Conservation (phyloP, 2,329 filamentous ascomycete species). For the Colletotrichum costaricense region DNA sequence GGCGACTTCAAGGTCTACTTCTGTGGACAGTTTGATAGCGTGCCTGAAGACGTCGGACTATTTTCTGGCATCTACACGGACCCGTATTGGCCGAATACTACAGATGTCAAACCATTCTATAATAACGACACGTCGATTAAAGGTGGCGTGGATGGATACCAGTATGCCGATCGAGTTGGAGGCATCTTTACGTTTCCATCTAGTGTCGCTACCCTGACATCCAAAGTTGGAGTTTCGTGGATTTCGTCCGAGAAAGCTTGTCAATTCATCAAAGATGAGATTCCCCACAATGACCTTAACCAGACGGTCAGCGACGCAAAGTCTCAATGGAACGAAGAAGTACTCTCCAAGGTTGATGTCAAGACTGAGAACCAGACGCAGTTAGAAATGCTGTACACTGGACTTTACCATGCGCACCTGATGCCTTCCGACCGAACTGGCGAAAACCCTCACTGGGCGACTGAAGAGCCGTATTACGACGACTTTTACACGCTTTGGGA, state of each 20-base stretch:
- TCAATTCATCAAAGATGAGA: conserved; percentile 56
- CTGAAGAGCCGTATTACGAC: conserved; percentile 67
- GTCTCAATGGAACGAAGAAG: conserved; percentile 57
- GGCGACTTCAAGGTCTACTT: conserved; percentile 56
- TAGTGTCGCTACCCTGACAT: conserved; percentile 52
- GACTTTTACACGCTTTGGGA: conserved; percentile 71
- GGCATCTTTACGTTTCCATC: conserved; percentile 60
- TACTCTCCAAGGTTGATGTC: conserved; percentile 56
- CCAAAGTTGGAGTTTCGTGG: conserved; percentile 62
- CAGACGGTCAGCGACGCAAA: conserved; percentile 52
- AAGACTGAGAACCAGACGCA: conserved; percentile 56
- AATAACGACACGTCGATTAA: conserved; percentile 65
- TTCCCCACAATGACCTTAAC: conserved; percentile 54
- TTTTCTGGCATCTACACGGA: conserved; percentile 61
- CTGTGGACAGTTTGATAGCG: conserved; percentile 53
- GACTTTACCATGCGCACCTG: conserved; percentile 70
- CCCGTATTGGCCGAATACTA: conserved; percentile 46
- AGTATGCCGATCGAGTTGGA: conserved; percentile 62
- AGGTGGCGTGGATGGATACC: conserved; percentile 61
- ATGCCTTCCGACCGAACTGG: conserved; percentile 70
- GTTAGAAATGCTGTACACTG: conserved; percentile 65
- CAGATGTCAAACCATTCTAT: conserved; percentile 51
- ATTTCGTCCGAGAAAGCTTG: conserved; percentile 61
- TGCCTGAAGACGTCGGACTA: conserved; percentile 46
- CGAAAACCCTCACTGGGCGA: conserved; percentile 68